A percentile compares a stretch with the other conserved stretches of the same genome.
These are phyloP conservation scores for Geosmithia flava DNA, from an alignment of 2,329 filamentous ascomycete species.

Conservation along the genomic window DNA sequence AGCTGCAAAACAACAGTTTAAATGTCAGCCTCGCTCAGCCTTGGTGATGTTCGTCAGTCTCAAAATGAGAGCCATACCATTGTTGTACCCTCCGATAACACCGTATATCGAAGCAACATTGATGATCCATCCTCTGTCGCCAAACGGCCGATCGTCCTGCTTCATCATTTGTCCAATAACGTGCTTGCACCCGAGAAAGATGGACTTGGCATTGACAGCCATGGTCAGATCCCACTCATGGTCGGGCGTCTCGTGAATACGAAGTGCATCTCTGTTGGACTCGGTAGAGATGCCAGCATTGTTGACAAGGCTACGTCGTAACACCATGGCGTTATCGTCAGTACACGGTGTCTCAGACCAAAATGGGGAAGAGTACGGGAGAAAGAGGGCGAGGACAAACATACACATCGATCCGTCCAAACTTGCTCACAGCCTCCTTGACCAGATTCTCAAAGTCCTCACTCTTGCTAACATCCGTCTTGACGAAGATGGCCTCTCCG, in stretches of 20 bases:
- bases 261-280: constrained; percentile 13
- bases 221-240: constrained; percentile 29
- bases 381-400: constrained; percentile 2
- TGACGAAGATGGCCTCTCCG: constrained; percentile 25
- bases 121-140: constrained; percentile 35
- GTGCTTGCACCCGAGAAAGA: constrained; percentile 30
- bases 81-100: constrained; percentile 15
- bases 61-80: constrained; percentile 8
- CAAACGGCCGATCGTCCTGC: constrained; percentile 23
- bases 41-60: too few relatives aligned
- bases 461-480: constrained; percentile 26
- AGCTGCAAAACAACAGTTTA: constrained; percentile 6
- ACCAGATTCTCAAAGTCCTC: constrained; percentile 23
- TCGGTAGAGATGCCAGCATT: constrained; percentile 27
- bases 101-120: constrained; percentile 33
- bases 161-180: constrained; percentile 33
- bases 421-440: constrained; percentile 16
- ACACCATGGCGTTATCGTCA: too few relatives aligned
- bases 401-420: constrained; percentile 29
- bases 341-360: too few relatives aligned
- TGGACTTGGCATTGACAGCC: constrained; percentile 21
- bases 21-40: too few relatives aligned
- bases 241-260: constrained; percentile 32
- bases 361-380: constrained; percentile 4
- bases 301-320: constrained; percentile 17